Conservation (phyloP, 2,329 filamentous ascomycete genomes). For the Talaromyces verruculosus region DNA sequence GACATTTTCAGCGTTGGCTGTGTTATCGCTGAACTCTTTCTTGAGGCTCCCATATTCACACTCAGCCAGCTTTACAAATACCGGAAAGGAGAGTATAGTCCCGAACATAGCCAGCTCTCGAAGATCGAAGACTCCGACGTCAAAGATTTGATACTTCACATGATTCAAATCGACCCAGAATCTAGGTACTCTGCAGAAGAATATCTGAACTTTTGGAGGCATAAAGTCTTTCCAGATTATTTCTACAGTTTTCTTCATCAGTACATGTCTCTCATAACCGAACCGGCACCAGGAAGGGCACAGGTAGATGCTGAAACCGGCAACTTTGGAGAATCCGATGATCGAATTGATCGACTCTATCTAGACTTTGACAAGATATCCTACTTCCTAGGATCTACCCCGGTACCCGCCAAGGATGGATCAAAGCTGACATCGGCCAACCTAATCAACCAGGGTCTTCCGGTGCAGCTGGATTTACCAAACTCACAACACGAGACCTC, state of each 20-base stretch:
- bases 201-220: conserved; percentile 87
- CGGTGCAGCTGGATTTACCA: conserved; percentile 80
- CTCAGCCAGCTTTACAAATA: conserved; percentile 95
- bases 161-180: conserved; percentile 93
- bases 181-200: conserved; percentile 91
- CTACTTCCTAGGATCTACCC: conserved; percentile 79
- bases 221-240: conserved; percentile 90
- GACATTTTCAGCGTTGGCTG: conserved; percentile 97
- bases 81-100: conserved; percentile 87
- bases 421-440: conserved; percentile 35
- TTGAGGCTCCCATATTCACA: conserved; percentile 96
- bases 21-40: conserved; percentile 92
- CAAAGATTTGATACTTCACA: conserved; percentile 84
- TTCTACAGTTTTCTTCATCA: conserved; percentile 98
- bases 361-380: conserved; percentile 97
- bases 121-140: conserved; percentile 87
- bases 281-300: conserved; percentile 76
- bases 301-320: conserved; percentile 66
- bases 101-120: conserved; percentile 73
- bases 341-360: conserved; percentile 89
- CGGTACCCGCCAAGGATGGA: conserved; percentile 45
- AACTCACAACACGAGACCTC: conserved; percentile 74
- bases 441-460: conserved; percentile 51
- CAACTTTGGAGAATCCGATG: conserved; percentile 84
- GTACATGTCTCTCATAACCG: conserved; percentile 94